A percentile compares a stretch with the other conserved stretches of the same genome.
Conservation (phyloP, 1,284 basidiomycete species). For the Cutaneotrichosporon dermatis region DNA sequence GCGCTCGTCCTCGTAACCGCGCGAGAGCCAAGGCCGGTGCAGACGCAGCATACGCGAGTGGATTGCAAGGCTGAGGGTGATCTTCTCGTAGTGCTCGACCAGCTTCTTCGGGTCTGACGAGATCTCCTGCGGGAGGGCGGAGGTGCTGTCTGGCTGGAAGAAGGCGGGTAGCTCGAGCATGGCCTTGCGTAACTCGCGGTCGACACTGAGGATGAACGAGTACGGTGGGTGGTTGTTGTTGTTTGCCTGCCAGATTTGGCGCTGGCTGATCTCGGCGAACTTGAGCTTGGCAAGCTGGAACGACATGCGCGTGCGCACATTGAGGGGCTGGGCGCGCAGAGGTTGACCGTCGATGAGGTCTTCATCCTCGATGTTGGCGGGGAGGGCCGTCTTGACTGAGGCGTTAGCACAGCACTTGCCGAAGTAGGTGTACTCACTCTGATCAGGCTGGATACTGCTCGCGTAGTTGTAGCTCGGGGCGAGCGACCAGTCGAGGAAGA, state of each 20-base stretch:
- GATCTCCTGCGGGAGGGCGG: constrained; percentile 21
- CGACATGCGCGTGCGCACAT: constrained; percentile 47
- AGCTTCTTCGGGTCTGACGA: constrained; percentile 39
- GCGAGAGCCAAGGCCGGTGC: constrained; percentile 47
- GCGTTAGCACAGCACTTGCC: neutral
- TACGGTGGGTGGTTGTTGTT: constrained; percentile 47
- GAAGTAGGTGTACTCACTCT: constrained; percentile 33
- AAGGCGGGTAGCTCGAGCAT: constrained; percentile 48
- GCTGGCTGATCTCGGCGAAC: constrained; percentile 47
- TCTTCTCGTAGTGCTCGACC: constrained; percentile 49
- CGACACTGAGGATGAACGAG: constrained; percentile 45
- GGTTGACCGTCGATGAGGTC: constrained; percentile 48
- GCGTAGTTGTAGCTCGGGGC: constrained; percentile 48
- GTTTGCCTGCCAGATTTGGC: constrained; percentile 50
- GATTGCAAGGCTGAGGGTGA: constrained; percentile 47
- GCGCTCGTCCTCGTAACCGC: constrained; percentile 45
- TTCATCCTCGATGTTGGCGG: constrained; percentile 49
- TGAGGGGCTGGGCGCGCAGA: constrained; percentile 40
- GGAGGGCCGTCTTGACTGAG: constrained; percentile 46
- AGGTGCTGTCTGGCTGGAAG: constrained; percentile 41
- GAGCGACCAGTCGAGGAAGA: constrained; percentile 48
- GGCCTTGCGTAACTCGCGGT: constrained; percentile 47
- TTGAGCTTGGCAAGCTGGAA: constrained; percentile 49
- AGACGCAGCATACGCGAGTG: constrained; percentile 49
- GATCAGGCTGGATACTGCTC: constrained; percentile 49